Percentiles rank a stretch among this genome's conserved stretches.
phyloP scores from a whole-genome alignment of 2,329 filamentous ascomycete genomes.

The Lecanosticta acicola region DNA sequence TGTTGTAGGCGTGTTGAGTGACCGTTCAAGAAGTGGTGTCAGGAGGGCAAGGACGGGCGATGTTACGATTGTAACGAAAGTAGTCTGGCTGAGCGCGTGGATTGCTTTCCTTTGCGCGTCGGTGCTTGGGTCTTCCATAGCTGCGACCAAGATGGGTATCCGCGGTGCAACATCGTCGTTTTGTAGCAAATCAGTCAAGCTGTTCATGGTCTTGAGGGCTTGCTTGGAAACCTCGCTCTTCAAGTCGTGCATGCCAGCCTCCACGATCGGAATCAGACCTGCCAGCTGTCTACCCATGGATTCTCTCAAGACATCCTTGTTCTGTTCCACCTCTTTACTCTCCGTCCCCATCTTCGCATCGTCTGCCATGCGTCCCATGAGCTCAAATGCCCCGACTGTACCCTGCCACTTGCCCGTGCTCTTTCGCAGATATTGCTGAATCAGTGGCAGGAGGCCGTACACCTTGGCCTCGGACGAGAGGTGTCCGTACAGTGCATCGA shows the following conservation, averaged over 20 bases:
- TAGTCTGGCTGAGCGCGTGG: constrained; percentile 91
- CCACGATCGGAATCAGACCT: constrained; percentile 81
- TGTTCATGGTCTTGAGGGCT: constrained; percentile 85
- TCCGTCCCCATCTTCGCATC: constrained; percentile 84
- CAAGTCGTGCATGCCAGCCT: constrained; percentile 92
- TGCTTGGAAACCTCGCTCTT: constrained; percentile 84
- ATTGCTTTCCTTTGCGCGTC: constrained; percentile 92
- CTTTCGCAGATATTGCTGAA: constrained; percentile 71
- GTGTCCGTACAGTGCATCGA: constrained; percentile 79
- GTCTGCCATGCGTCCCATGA: constrained; percentile 89
- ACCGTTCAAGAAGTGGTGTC: constrained; percentile 88
- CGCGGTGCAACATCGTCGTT: constrained; percentile 95
- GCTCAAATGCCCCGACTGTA: constrained; percentile 74
- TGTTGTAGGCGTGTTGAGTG: constrained; percentile 84
- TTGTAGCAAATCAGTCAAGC: constrained; percentile 79
- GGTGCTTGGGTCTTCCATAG: constrained; percentile 88
- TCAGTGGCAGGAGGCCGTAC: constrained; percentile 69
- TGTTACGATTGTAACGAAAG: constrained; percentile 95
- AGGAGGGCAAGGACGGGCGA: constrained; percentile 91
- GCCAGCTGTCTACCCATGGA: constrained; percentile 85
- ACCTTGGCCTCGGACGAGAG: constrained; percentile 79
- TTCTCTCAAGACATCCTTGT: constrained; percentile 85
- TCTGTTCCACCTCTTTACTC: constrained; percentile 74
- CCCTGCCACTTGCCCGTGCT: constrained; percentile 96
- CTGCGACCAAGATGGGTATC: constrained; percentile 85